A percentile compares a stretch with the other conserved stretches of the same genome.
phyloP scores from a whole-genome alignment of 73 alveolate species.

The Paramecium octaurelia region DNA sequence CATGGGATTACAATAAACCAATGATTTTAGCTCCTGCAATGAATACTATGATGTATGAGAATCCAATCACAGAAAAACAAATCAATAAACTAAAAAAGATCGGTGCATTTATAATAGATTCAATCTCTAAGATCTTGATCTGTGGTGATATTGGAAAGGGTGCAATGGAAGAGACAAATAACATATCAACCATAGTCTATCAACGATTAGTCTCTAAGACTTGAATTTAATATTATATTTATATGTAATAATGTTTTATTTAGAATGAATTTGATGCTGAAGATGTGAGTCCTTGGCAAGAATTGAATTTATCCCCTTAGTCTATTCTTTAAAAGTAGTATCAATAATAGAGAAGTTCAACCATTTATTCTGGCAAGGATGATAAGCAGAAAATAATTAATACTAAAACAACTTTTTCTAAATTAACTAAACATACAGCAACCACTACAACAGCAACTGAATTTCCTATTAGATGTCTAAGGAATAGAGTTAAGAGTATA shows the following conservation, averaged over 20 bases:
- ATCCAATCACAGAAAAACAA: conserved; percentile 69
- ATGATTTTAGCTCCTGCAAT: conserved; percentile 86
- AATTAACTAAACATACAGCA: neutral
- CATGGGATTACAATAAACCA: conserved; percentile 57
- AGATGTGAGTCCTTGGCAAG: conserved; percentile 4
- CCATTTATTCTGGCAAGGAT: neutral
- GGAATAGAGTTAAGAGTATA: neutral
- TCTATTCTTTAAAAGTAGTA: neutral
- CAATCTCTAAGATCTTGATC: conserved; percentile 65
- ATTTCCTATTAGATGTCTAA: neutral
- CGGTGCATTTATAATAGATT: neutral
- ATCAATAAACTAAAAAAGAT: neutral
- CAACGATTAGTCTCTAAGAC: neutral
- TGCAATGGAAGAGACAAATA: conserved; percentile 70
- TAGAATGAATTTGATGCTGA: neutral
- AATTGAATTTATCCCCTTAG: neutral
- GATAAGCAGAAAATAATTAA: neutral
- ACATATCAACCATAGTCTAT: neutral
- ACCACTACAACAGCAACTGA: neutral
- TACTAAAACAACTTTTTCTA: neutral
- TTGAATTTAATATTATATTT: neutral
- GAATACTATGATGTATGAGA: conserved; percentile 85
- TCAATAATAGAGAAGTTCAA: neutral
- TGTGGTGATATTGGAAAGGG: conserved; percentile 83
- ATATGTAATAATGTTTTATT: neutral